phyloP scores from a whole-genome alignment of 352 stramenopile genomes.

The Pythium plurisporium region DNA sequence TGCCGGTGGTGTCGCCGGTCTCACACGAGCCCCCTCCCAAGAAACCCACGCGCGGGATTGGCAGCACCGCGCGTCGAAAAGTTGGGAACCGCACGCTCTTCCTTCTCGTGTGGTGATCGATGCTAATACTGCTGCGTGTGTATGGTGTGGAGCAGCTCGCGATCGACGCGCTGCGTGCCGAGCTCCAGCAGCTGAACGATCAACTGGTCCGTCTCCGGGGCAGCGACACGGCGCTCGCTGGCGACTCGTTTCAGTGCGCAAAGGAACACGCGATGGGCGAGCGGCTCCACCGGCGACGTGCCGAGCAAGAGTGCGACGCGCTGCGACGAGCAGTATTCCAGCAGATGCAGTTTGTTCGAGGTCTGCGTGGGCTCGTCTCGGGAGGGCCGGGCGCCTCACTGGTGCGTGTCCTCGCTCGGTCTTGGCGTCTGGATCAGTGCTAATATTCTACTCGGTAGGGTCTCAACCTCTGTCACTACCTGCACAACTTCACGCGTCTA shows the following conservation, averaged over 20 bases:
- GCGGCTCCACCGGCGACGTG: slow-evolving; percentile 5
- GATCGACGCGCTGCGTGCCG: background rate
- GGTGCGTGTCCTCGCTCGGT: too few relatives aligned
- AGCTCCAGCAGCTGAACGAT: slow-evolving; percentile 1
- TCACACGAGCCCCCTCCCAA: background rate
- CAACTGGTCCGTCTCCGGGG: slow-evolving; percentile 7
- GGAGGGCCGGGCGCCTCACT: background rate
- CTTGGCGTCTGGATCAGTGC: too few relatives aligned
- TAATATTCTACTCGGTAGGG: too few relatives aligned
- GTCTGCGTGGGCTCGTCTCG: slow-evolving; percentile 1
- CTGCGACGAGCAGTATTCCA: slow-evolving; percentile 8
- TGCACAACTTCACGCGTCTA: slow-evolving; percentile 12
- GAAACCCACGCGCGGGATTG: too few relatives aligned
- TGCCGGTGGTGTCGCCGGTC: background rate
- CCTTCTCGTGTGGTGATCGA: background rate
- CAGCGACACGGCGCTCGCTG: background rate
- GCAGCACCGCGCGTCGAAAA: background rate
- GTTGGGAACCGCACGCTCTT: background rate
- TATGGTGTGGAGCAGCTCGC: background rate
- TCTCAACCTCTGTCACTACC: slow-evolving; percentile 11
- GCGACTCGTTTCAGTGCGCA: background rate
- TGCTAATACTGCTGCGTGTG: background rate
- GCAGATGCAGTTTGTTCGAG: slow-evolving; percentile 4
- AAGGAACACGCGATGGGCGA: slow-evolving; percentile 3
- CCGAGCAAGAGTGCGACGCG: slow-evolving; percentile 13